These are phyloP conservation scores for Peronospora farinosa DNA, from an alignment of 352 stramenopile genomes.

Conservation along the genomic window DNA sequence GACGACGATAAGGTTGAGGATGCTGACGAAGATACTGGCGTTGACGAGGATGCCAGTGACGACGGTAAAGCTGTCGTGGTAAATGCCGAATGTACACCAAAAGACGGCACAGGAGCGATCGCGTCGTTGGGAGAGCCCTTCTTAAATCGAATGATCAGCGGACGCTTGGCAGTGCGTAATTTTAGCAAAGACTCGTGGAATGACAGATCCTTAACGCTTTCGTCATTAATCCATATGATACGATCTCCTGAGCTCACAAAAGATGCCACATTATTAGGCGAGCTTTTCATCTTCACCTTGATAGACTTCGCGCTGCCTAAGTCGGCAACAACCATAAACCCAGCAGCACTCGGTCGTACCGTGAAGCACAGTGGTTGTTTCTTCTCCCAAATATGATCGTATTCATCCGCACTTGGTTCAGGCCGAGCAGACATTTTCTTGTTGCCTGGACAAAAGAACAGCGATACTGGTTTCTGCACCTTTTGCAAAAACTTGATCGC, in stretches of 20 bases:
- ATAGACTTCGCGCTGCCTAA: conserved; percentile 81
- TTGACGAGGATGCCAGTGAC: conserved; percentile 23
- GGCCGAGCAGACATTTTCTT: conserved; percentile 72
- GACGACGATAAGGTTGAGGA: conserved; percentile 15
- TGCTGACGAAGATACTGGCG: conserved; percentile 24
- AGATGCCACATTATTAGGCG: conserved; percentile 43
- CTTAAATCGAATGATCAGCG: conserved; percentile 81
- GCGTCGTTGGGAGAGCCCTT: conserved; percentile 48
- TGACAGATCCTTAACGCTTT: conserved; percentile 55
- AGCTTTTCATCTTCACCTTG: conserved; percentile 73
- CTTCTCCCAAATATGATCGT: conserved; percentile 86
- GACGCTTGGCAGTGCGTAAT: conserved; percentile 73
- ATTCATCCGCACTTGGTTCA: conserved; percentile 62
- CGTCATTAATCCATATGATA: conserved; percentile 82
- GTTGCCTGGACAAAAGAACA: conserved; percentile 80
- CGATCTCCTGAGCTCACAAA: conserved; percentile 58
- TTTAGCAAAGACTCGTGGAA: conserved; percentile 84
- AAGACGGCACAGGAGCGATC: conserved; percentile 22
- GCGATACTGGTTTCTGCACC: conserved; percentile 75
- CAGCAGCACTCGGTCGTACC: conserved; percentile 53
- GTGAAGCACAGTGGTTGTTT: conserved; percentile 83
- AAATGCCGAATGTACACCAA: conserved; percentile 20
- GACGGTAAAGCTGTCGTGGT: conserved; percentile 22
- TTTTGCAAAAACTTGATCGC: conserved; percentile 88
- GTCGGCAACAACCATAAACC: conserved; percentile 74